These are phyloP conservation scores for Aureobasidium sp. DNA, from an alignment of 2,329 filamentous ascomycete genomes.

Conservation along the genomic window DNA sequence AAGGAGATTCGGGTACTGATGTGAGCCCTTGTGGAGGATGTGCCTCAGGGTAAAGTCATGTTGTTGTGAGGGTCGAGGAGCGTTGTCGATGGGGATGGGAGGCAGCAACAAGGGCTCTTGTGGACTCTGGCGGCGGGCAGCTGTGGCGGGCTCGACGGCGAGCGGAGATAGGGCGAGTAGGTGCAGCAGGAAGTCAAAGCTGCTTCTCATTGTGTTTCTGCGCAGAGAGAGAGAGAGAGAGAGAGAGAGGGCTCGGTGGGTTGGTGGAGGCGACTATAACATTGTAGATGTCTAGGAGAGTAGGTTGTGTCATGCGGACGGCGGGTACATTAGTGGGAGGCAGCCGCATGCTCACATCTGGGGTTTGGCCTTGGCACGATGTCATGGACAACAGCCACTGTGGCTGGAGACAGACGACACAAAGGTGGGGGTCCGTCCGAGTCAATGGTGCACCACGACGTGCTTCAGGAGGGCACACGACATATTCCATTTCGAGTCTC, in stretches of 20 bases:
- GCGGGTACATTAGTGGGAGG: neutral
- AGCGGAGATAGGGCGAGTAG: slow-evolving; percentile 12
- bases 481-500: neutral
- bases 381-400: neutral
- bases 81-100: neutral
- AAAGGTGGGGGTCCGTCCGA: neutral
- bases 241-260: neutral
- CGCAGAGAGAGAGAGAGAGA: neutral
- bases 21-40: slow-evolving; percentile 84
- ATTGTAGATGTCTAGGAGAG: neutral
- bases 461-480: neutral
- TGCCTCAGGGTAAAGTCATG: slow-evolving; percentile 59
- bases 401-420: neutral
- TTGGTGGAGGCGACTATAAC: neutral
- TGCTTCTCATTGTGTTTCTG: slow-evolving; percentile 9
- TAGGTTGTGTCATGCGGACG: neutral
- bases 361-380: neutral
- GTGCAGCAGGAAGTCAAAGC: neutral
- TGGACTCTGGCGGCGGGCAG: neutral
- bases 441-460: neutral
- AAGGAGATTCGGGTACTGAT: slow-evolving; percentile 69
- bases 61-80: neutral
- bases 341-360: neutral
- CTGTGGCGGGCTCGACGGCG: slow-evolving; percentile 4
- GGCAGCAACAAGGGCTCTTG: slow-evolving; percentile 16